Conservation (phyloP, 2,329 filamentous ascomycete species). For the Hymenoscyphus albidus region DNA sequence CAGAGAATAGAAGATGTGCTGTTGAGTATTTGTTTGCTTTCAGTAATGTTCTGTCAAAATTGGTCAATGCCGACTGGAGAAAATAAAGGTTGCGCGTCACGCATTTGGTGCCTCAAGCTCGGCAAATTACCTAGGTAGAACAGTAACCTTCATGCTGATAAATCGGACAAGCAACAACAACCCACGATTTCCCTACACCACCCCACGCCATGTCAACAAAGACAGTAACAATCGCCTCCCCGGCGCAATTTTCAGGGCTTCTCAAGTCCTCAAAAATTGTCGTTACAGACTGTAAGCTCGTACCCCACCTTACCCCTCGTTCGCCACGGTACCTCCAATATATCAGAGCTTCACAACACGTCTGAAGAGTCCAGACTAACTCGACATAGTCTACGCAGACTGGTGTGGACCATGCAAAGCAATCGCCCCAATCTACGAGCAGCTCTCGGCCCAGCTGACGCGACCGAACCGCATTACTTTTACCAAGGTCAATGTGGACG, state of each 20-base stretch:
- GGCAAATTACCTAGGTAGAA: slow-evolving; percentile 4
- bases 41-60: background rate
- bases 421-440: slow-evolving; percentile 79
- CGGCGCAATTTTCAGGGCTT: slow-evolving; percentile 62
- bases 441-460: slow-evolving; percentile 67
- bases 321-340: background rate
- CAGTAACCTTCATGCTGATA: background rate
- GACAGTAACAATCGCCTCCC: slow-evolving; percentile 47
- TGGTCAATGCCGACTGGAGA: background rate
- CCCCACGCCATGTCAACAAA: slow-evolving; percentile 32
- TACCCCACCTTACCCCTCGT: slow-evolving; percentile 31
- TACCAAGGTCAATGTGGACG: slow-evolving; percentile 80
- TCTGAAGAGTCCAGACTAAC: background rate
- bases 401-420: slow-evolving; percentile 82
- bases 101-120: slow-evolving; percentile 4
- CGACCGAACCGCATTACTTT: slow-evolving; percentile 73
- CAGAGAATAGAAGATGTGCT: background rate
- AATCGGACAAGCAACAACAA: background rate
- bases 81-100: background rate
- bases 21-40: background rate
- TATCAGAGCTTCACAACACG: slow-evolving; percentile 5
- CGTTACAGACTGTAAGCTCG: slow-evolving; percentile 77
- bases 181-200: slow-evolving; percentile 1
- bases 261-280: slow-evolving; percentile 73
- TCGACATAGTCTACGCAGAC: slow-evolving; percentile 70